Evolutionary conservation across 495 filamentous ascomycete species (phyloP).

Genomic region (Pseudomonodictys pantanalensis): DNA sequence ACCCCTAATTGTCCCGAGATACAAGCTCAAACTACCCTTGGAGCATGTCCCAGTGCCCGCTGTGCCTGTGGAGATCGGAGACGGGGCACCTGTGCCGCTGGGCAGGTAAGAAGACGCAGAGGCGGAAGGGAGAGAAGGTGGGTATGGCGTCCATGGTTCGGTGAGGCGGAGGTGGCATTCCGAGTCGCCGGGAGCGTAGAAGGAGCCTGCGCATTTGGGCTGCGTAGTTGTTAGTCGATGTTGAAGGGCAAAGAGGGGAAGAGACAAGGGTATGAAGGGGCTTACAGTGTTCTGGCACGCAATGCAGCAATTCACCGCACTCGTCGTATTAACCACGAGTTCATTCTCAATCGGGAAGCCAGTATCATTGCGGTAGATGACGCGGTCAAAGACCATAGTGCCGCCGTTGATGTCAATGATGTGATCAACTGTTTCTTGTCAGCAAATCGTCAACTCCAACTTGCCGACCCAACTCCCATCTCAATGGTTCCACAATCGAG

Average conservation of each 20-base stretch:
- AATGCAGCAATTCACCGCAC: slow-evolving; percentile 4
- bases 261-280: not conserved
- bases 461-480: not conserved
- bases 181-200: not conserved
- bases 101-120: not conserved
- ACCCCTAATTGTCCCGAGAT: slow-evolving; percentile 3
- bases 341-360: slow-evolving; percentile 15
- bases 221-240: not conserved
- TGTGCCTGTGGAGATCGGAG: not conserved
- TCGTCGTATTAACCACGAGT: not conserved
- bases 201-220: slow-evolving; percentile 20
- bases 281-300: slow-evolving; percentile 18
- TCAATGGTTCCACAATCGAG: too few relatives aligned
- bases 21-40: not conserved
- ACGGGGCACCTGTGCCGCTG: not conserved
- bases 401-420: slow-evolving; percentile 1
- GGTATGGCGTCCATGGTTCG: not conserved
- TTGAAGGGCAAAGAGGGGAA: not conserved
- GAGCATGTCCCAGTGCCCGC: not conserved
- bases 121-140: not conserved
- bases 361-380: slow-evolving; percentile 4
- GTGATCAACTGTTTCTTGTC: not conserved
- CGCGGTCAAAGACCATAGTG: slow-evolving; percentile 1
- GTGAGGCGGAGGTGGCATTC: slow-evolving; percentile 17
- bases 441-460: not conserved